Evolutionary conservation across 1,284 basidiomycete genomes (phyloP), one percentile per base, ranked within the genome.

Genomic region (Irpex sp.): DNA sequence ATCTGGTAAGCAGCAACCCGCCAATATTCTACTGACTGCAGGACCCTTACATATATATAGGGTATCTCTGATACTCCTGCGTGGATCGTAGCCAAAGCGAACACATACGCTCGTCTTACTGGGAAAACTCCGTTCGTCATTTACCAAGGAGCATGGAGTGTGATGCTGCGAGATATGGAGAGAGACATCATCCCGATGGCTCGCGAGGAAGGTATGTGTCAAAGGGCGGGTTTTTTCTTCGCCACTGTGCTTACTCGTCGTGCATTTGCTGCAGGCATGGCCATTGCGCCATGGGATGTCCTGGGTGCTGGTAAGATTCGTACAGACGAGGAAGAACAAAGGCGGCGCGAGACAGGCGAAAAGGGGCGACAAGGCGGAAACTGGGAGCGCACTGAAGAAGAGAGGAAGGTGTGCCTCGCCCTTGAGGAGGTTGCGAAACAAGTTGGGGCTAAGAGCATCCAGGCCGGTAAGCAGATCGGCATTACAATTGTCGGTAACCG

Each of bases 121-220:
- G 80, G 79, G 3, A 75, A 81, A 68, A 78, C 79, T 0, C 81
- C 79, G 3, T 84, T 84, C 65, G 74, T 76, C n/a, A 73, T 85
- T 59, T 85, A 85, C 67, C 82, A 84, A 66, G 83, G 83, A 13
- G 63, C 65, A 31, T 85, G 83, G 82, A 79, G 74, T 61, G 72
- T 82, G n/a, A 70, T 79, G 60, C 55, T 71, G 8, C 76, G 83
- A 15, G 76, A 77, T 43, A 76, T 83, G 57, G 83, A 84, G 72
- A 75, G 81, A 5, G 83, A 84, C 15, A 81, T 84, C 58, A 75
- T 84, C 49, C 82, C 81, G 0, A 83, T 84, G 81, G 74, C 73
- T 19, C 74, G 75, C 31, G 66, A 69, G n/a, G 74, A 79, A 63
- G 83, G 82, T 68, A 61, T 26, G 33, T 13, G 11, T 11, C 15